These are phyloP conservation scores for Exidia glandulosa DNA, from an alignment of 768 basidiomycete genomes.

Conservation along the genomic window DNA sequence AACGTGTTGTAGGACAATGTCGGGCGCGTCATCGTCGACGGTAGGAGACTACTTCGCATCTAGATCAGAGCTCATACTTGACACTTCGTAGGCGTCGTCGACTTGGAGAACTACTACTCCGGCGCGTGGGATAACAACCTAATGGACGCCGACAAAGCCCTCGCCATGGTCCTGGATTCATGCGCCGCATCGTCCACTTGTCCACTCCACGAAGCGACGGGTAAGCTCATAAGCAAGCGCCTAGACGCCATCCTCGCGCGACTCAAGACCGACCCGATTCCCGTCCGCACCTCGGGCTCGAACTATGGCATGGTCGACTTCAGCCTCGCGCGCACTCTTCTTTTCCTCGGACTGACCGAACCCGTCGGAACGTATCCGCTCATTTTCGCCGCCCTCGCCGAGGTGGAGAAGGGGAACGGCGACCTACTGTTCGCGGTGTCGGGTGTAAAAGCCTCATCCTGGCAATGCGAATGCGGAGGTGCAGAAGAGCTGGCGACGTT, in stretches of 20 bases:
- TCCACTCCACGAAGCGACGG: conserved; percentile 13
- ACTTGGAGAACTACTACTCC: conserved; percentile 14
- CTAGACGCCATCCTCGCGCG: conserved; percentile 4
- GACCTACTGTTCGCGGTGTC: conserved; percentile 5
- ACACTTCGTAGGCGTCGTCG: conserved; percentile 8
- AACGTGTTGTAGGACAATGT: conserved; percentile 16
- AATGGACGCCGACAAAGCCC: conserved; percentile 13
- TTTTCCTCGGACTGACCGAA: conserved; percentile 15
- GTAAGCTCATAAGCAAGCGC: conserved; percentile 1
- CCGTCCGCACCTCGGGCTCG: conserved; percentile 8
- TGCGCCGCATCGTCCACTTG: conserved; percentile 14
- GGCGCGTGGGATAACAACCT: conserved; percentile 14
- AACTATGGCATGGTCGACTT: conserved; percentile 17
- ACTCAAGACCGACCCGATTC: conserved; percentile 12
- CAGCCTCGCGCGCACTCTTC: conserved; percentile 7
- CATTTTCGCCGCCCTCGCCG: conserved; percentile 9
- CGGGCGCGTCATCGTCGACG: conserved; percentile 24
- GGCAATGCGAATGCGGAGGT: background rate
- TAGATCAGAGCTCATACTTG: background rate
- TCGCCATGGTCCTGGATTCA: conserved; percentile 8
- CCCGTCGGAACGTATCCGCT: conserved; percentile 11
- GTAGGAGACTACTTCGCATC: background rate
- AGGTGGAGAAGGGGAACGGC: conserved; percentile 17
- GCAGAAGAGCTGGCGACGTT: conserved; percentile 1
- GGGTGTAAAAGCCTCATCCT: background rate